Base-by-base conservation (phyloP, 2,329 filamentous ascomycete genomes). In the Xylariaceae sp. region DNA sequence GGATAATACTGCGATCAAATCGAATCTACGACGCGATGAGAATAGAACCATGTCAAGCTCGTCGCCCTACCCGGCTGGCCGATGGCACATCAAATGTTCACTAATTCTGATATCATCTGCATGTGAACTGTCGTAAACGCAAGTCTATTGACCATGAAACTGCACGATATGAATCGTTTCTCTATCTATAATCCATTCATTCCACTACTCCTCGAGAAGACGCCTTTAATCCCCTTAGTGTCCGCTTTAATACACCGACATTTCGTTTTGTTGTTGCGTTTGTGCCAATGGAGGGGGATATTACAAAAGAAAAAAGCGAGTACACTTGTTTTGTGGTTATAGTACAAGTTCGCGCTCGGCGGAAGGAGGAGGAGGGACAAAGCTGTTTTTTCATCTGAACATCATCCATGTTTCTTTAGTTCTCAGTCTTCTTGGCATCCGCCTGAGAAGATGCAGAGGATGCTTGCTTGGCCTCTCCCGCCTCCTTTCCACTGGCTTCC, bases 401-500 rank as follows among this genome's bases (percentile, higher is more conserved):
- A 42, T 30, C 23, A 30, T 30, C 23, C 23, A 4, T 30, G 4
- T 44, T 55, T 57, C 48, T 60, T 55, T 53, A 61, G 4, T 62
- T 65, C 6, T 63, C 63, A 5, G 50, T 18, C 34, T 60, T 61
- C 58, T 63, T 63, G 11, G 62, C 51, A 52, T 64, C 62, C 13
- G 51, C 17, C 17, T 18, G 42, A 2, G 61, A 48, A 35, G 61
- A 49, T 11, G 52, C 44, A 15, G 59, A 10, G 15, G 53, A 51
- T 8, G 42, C 56, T 55, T 54, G 51, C 47, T 53, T 49, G 13
- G 59, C 52, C 34, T 64, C 60, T 30, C 37, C 64, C 49, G 82
- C 78, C 54, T 75, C 76, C 67, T 78, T 77, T 59, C 80, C 76
- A 10, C 77, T 70, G 44, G 74, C 78, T 58, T 76, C 74, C 44